phyloP scores from a whole-genome alignment of 2,329 filamentous ascomycete genomes.

The Beauveria australis region DNA sequence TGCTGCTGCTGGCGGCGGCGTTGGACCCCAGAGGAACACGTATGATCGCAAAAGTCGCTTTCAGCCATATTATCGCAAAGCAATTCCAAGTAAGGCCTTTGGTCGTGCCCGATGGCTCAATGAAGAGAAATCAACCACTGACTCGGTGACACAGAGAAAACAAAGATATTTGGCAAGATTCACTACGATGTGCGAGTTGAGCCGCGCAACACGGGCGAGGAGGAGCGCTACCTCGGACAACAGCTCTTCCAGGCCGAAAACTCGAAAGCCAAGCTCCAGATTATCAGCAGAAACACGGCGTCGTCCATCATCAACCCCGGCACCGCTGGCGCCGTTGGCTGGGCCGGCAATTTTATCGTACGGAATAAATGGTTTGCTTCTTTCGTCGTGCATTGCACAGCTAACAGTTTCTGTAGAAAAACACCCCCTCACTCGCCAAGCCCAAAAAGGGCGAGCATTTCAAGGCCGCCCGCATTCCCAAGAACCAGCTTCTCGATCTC shows the following conservation, averaged over 20 bases:
- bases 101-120: neutral
- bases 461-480: conserved; percentile 84
- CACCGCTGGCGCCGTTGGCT: conserved; percentile 27
- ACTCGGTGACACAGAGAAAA: conserved; percentile 55
- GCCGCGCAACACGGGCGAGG: conserved; percentile 63
- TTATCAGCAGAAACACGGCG: conserved; percentile 42
- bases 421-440: conserved; percentile 38
- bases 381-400: neutral
- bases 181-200: conserved; percentile 69
- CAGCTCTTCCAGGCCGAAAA: conserved; percentile 43
- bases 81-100: conserved; percentile 60
- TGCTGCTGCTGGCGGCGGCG: conserved; percentile 13
- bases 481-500: conserved; percentile 78
- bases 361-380: conserved; percentile 21
- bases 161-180: conserved; percentile 63
- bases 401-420: conserved; percentile 39
- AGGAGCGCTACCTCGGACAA: conserved; percentile 53
- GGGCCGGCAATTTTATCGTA: conserved; percentile 48
- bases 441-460: conserved; percentile 58
- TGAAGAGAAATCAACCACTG: conserved; percentile 11
- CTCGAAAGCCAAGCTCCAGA: conserved; percentile 40
- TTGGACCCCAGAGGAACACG: conserved; percentile 35
- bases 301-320: conserved; percentile 51
- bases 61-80: conserved; percentile 58
- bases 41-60: conserved; percentile 36